Base-by-base conservation (phyloP, 495 filamentous ascomycete genomes). In the Xylaria sp. region DNA sequence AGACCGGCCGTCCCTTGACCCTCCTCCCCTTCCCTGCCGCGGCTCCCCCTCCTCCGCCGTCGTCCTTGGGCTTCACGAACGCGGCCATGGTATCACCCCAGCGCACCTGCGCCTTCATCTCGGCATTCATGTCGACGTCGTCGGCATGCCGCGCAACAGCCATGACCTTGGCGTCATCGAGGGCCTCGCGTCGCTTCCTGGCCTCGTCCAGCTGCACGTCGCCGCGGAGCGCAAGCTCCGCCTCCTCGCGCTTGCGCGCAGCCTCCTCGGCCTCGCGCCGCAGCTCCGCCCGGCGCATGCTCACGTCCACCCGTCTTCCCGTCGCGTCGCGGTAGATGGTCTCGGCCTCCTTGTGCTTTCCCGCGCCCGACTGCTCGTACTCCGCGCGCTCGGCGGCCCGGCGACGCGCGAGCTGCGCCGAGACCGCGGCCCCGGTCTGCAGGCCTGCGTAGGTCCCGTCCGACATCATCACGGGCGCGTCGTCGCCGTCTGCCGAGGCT, bases 41-140 rank as follows among this genome's bases (percentile, higher is more conserved):
- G n/a, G n/a, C n/a, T n/a, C 5, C 64, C 14, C 21, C 72, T 14
- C 50, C 64, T 0, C 68, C 52, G 8, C 35, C 68, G 21, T 33
- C 71, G 0, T 70, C 73, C 63, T 79, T 84, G 29, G 83, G 89
- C 52, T 77, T 82, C 77, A 97, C 67, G 76, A 98, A 97, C 77
- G 87, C 86, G 26, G 92, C 92, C 76, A 95, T 95, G 11, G 96
- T 97, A 84, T 99, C 96, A 81, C 96, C 93, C 96, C 96, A 99
- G 74, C 95, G 82, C 64, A 89, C 89, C 72, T 83, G 75, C 63
- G 87, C 88, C 82, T 87, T 92, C 78, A 98, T 75, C 81, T 97
- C 94, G 57, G 88, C 86, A 72, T 99, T 99, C 82, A 98, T 74
- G 26, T 89, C 89, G 73, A 83, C 89, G 76, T 99, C 97, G 74